Conservation (phyloP, 2,329 filamentous ascomycete species). For the Cladosporium halotolerans region DNA sequence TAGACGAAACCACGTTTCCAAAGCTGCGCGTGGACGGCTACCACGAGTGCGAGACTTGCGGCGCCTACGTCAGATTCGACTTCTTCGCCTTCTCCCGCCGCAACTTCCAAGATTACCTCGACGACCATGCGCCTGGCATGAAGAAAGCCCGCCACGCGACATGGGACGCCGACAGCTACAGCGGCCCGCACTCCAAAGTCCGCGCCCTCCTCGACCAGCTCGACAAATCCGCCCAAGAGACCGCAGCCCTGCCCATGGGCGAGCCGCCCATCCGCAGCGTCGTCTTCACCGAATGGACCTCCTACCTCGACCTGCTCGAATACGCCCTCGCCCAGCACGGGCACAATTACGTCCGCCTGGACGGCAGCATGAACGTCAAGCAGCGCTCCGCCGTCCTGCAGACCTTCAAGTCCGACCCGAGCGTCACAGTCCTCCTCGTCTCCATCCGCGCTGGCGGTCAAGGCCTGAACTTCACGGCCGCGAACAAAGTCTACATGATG, state of each 20-base stretch:
- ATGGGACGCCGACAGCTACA: conserved; percentile 59
- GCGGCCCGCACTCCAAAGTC: conserved; percentile 88
- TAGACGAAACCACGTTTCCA: conserved; percentile 45
- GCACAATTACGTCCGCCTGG: conserved; percentile 72
- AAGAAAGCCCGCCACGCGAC: conserved; percentile 49
- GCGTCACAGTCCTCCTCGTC: conserved; percentile 74
- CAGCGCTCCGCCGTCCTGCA: conserved; percentile 71
- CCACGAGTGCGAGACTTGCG: conserved; percentile 63
- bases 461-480: conserved; percentile 82
- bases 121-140: conserved; percentile 50
- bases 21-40: conserved; percentile 36
- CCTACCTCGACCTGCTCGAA: conserved; percentile 86
- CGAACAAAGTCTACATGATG: conserved; percentile 89
- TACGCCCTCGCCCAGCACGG: conserved; percentile 63
- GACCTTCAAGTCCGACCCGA: conserved; percentile 65
- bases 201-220: conserved; percentile 73
- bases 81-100: conserved; percentile 64
- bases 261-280: conserved; percentile 75
- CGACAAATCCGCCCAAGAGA: conserved; percentile 56
- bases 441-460: conserved; percentile 89
- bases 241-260: conserved; percentile 49
- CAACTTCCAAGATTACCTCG: conserved; percentile 41
- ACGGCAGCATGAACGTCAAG: conserved; percentile 76
- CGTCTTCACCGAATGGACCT: conserved; percentile 94
- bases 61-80: conserved; percentile 54